Percentiles rank a stretch among this genome's conserved stretches.
phyloP scores from a whole-genome alignment of 345 rosid genomes.

The Boechera retrofracta region DNA sequence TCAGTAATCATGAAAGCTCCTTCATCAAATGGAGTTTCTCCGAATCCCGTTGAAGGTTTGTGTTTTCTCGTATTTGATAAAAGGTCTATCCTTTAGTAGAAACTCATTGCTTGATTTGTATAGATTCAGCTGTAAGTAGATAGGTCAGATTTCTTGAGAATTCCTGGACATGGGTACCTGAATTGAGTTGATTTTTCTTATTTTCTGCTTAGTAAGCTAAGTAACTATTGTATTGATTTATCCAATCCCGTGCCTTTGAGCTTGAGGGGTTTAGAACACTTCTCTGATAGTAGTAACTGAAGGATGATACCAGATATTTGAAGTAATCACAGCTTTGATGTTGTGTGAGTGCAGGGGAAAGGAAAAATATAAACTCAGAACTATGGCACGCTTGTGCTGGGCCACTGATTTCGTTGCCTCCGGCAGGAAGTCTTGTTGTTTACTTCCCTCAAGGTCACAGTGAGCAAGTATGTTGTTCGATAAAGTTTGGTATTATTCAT shows the following conservation, averaged over 20 bases:
- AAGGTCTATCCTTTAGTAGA: slow-evolving; percentile 1
- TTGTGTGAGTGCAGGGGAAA: slow-evolving; percentile 63
- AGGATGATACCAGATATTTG: not conserved
- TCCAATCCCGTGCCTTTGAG: not conserved
- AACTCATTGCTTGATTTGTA: slow-evolving; percentile 12
- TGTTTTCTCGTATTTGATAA: slow-evolving; percentile 8
- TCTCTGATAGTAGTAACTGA: slow-evolving; percentile 23
- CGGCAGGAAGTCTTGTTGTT: slow-evolving; percentile 83
- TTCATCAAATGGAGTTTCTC: slow-evolving; percentile 76
- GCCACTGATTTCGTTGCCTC: slow-evolving; percentile 84
- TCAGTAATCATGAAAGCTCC: slow-evolving; percentile 73
- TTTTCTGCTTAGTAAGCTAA: slow-evolving; percentile 22
- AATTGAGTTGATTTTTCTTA: not conserved
- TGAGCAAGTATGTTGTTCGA: slow-evolving; percentile 66
- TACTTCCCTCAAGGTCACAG: slow-evolving; percentile 98
- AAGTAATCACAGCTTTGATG: slow-evolving; percentile 34
- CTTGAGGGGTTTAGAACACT: slow-evolving; percentile 19
- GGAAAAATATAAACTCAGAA: slow-evolving; percentile 80
- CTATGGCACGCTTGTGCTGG: slow-evolving; percentile 99
- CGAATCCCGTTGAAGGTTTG: slow-evolving; percentile 79
- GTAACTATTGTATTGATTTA: slow-evolving; percentile 14
- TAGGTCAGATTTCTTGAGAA: slow-evolving; percentile 17
- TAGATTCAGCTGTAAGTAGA: slow-evolving; percentile 31
- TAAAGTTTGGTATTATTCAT: not conserved
- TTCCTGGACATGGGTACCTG: slow-evolving; percentile 19